Evolutionary conservation across 768 basidiomycete species (phyloP).

Genomic region (Cytidiella melzeri): DNA sequence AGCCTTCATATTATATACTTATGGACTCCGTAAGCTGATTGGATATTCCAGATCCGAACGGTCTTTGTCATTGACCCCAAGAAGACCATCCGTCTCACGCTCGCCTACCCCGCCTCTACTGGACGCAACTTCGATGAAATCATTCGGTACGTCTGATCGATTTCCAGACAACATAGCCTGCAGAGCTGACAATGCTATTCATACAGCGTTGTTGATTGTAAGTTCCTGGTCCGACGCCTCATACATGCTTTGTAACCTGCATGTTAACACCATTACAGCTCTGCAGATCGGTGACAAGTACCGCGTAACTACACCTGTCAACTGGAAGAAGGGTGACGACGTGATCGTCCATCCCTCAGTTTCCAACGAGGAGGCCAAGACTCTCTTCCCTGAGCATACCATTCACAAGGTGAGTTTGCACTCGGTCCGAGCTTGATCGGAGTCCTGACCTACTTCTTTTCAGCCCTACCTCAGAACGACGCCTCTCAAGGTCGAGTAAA

Average conservation of each 20-base stretch:
- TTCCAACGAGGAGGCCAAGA: slow-evolving; percentile 82
- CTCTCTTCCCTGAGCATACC: slow-evolving; percentile 79
- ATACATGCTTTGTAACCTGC: too few relatives aligned
- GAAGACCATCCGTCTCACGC: slow-evolving; percentile 84
- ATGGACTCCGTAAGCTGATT: too few relatives aligned
- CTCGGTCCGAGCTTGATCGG: background rate
- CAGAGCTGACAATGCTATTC: slow-evolving; percentile 12
- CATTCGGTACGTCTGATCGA: slow-evolving; percentile 38
- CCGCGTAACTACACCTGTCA: slow-evolving; percentile 83
- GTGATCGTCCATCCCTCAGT: slow-evolving; percentile 90
- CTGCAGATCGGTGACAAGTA: slow-evolving; percentile 89
- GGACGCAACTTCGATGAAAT: slow-evolving; percentile 88
- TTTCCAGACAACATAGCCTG: too few relatives aligned
- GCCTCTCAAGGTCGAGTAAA: slow-evolving; percentile 33
- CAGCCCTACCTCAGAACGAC: slow-evolving; percentile 90
- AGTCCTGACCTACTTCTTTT: slow-evolving; percentile 5
- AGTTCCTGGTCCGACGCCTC: slow-evolving; percentile 19
- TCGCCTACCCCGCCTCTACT: slow-evolving; percentile 93
- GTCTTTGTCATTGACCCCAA: slow-evolving; percentile 98
- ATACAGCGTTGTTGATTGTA: slow-evolving; percentile 67
- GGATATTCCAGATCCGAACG: slow-evolving; percentile 65
- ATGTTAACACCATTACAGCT: too few relatives aligned
- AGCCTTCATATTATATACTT: slow-evolving; percentile 7
- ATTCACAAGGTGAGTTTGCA: slow-evolving; percentile 59
- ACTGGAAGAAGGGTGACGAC: slow-evolving; percentile 92